phyloP scores from a whole-genome alignment of 441 rosid genomes.

The Rhodomyrtus psidioides region DNA sequence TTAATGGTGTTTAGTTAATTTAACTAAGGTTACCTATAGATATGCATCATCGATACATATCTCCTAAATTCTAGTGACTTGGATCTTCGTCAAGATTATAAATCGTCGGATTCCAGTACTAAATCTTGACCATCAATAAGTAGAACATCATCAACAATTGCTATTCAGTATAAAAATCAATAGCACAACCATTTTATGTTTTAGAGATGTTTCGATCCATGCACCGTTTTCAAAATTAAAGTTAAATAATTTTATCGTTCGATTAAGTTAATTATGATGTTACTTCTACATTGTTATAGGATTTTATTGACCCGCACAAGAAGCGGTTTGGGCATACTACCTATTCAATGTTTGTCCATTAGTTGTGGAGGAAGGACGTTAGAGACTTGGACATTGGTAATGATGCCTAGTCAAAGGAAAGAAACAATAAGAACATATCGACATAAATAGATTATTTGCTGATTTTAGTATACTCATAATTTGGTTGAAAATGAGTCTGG shows the following conservation, averaged over 20 bases:
- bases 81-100: neutral
- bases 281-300: neutral
- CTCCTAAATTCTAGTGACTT: neutral
- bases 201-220: neutral
- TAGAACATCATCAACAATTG: neutral
- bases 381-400: too few species aligned
- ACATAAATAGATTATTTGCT: too few species aligned
- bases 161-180: neutral
- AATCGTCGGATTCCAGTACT: neutral
- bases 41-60: neutral
- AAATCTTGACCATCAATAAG: neutral
- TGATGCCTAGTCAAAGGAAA: too few species aligned
- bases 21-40: neutral
- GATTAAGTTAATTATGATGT: neutral
- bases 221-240: neutral
- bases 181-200: accelerated
- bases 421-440: too few species aligned
- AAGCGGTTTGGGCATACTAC: neutral
- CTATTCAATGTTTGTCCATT: neutral
- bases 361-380: neutral
- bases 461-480: too few species aligned
- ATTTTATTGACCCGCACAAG: neutral
- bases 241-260: neutral
- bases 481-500: too few species aligned
- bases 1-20: neutral